A percentile compares a stretch with the other conserved stretches of the same genome.
phyloP scores from a whole-genome alignment of 2,329 filamentous ascomycete genomes.

The Polytolypa hystricis region DNA sequence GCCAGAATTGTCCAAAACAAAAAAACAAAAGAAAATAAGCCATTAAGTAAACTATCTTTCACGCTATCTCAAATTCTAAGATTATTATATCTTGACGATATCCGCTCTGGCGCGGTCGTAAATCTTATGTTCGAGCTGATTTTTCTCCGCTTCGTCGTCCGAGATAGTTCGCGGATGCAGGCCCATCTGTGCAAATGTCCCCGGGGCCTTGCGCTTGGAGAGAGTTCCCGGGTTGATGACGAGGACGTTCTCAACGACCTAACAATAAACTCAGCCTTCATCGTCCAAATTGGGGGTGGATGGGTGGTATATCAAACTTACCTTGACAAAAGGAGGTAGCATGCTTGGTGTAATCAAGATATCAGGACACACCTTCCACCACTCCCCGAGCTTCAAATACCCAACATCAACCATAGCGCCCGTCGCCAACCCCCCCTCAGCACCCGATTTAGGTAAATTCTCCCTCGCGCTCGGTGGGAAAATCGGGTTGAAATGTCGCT shows the following conservation, averaged over 20 bases:
- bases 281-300: no score
- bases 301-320: conserved; percentile 31
- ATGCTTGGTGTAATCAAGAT: conserved; percentile 72
- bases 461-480: conserved; percentile 68
- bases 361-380: conserved; percentile 76
- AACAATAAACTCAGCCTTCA: neutral
- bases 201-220: conserved; percentile 72
- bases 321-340: conserved; percentile 78
- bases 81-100: conserved; percentile 65
- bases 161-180: conserved; percentile 54
- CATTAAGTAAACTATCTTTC: no score
- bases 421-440: conserved; percentile 48
- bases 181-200: conserved; percentile 73
- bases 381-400: conserved; percentile 82
- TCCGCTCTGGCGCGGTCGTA: conserved; percentile 80
- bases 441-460: conserved; percentile 54
- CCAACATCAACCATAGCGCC: conserved; percentile 73
- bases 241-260: conserved; percentile 85
- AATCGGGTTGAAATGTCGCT: conserved; percentile 81
- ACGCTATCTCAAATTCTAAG: no score
- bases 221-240: conserved; percentile 83
- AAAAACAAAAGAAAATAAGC: no score
- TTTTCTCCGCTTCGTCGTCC: conserved; percentile 46
- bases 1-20: no score
- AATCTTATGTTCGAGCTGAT: conserved; percentile 59